These are phyloP conservation scores for Coemansia sp. DNA, from an alignment of 192 early-diverging fungal genomes.

Conservation along the genomic window DNA sequence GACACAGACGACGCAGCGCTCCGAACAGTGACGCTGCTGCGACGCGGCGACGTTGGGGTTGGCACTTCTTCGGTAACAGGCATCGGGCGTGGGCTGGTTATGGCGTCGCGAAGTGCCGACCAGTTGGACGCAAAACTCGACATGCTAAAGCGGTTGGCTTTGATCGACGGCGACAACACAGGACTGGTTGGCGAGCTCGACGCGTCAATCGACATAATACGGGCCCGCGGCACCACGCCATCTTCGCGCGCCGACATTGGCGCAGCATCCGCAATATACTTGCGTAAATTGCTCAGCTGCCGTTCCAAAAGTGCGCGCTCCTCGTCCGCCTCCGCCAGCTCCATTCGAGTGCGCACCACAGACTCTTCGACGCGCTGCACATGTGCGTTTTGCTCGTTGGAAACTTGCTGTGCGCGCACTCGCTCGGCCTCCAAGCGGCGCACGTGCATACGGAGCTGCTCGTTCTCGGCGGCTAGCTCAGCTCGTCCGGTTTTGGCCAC, in stretches of 20 bases:
- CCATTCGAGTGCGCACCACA: slow-evolving; percentile 23
- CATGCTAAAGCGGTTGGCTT: slow-evolving; percentile 32
- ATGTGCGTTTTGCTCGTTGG: not conserved
- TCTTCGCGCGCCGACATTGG: slow-evolving; percentile 1
- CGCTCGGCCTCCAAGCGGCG: slow-evolving; percentile 26
- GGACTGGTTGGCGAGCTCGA: not conserved
- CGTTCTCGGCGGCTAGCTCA: slow-evolving; percentile 38
- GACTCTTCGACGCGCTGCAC: slow-evolving; percentile 19
- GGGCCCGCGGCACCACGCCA: slow-evolving; percentile 10
- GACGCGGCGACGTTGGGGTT: slow-evolving; percentile 9
- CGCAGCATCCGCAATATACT: slow-evolving; percentile 21
- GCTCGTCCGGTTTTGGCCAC: slow-evolving; percentile 28
- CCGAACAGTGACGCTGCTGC: slow-evolving; percentile 17
- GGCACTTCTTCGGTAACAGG: not conserved
- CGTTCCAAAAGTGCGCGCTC: slow-evolving; percentile 23
- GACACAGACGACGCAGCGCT: slow-evolving; percentile 8
- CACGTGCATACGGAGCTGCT: slow-evolving; percentile 29
- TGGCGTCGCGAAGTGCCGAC: slow-evolving; percentile 39
- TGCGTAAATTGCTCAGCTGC: slow-evolving; percentile 34
- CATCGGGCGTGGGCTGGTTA: slow-evolving; percentile 26
- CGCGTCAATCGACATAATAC: slow-evolving; percentile 20
- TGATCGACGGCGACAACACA: not conserved
- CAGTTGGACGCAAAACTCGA: slow-evolving; percentile 38
- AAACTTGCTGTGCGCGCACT: not conserved
- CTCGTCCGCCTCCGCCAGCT: slow-evolving; percentile 42